Base-by-base conservation (phyloP, 2,329 filamentous ascomycete genomes). In the Cryphonectria nitschkei region DNA sequence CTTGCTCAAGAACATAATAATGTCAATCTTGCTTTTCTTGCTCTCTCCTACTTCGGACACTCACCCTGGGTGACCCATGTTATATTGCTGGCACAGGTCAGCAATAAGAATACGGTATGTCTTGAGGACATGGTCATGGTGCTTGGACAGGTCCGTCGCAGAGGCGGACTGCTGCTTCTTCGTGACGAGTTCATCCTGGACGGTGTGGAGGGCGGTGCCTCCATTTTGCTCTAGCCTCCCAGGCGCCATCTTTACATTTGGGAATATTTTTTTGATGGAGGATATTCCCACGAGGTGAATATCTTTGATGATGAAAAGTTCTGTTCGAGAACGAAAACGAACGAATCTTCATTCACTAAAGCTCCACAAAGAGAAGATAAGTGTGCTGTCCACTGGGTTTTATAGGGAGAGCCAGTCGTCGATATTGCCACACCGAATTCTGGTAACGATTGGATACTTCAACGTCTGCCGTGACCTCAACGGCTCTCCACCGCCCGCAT, bases 31-130 rank as follows among this genome's bases (percentile, higher is more conserved):
- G 50, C n/a, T 54, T 54, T 29, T 32, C 19, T 61, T 61, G 32
- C 39, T 22, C 29, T 60, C 29, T 11, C 29, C 7, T 32, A 8
- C 8, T 6, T 39, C 26, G 19, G 5, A 3, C 4, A 71, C 83
- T 75, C 81, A 90, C 87, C 90, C 90, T 26, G 90, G 90, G 76
- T 92, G 90, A 0, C 90, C 90, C 50, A 89, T 89, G 73, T 88
- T 88, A 79, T 91, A 93, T 74, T 92, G 90, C 77, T 92, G 85
- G 75, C 89, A 92, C 3, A 93, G 80, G 76, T 93, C 90, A 61
- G 90, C 89, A 71, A 92, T 89, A 41, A 92, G 80, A 65, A 87
- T 81, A 68, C 90, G 83, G 76, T 91, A 91, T 7, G 86, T 87
- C 74, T 84, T 85, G 66, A 92, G 79, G 1, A 90, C 87, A 29